phyloP scores from a whole-genome alignment of 2,329 filamentous ascomycete species.

The Neonectria ditissima region DNA sequence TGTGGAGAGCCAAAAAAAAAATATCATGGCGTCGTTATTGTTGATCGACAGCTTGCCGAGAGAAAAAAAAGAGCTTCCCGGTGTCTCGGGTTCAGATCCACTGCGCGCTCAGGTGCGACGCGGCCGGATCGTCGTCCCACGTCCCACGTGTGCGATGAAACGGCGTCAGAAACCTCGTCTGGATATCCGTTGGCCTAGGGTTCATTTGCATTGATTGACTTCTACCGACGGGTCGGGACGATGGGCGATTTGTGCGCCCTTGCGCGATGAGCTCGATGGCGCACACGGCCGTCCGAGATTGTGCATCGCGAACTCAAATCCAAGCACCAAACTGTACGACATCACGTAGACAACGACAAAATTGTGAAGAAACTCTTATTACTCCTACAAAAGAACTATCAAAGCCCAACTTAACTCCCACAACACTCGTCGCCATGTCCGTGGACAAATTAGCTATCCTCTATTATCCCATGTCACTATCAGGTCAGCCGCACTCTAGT shows the following conservation, averaged over 20 bases:
- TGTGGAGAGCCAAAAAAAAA: too few relatives aligned
- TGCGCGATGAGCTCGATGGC: too few relatives aligned
- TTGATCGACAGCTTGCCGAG: neutral
- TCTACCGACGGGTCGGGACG: neutral
- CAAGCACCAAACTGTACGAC: neutral
- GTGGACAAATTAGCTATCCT: constrained; percentile 29
- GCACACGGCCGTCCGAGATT: too few relatives aligned
- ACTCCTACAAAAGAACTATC: neutral
- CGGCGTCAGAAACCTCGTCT: neutral
- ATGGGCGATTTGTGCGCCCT: neutral
- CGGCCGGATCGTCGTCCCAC: neutral
- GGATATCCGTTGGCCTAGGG: neutral
- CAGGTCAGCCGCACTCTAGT: constrained; percentile 33
- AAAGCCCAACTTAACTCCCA: neutral
- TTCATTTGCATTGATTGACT: neutral
- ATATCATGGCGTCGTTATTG: neutral
- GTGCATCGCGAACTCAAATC: neutral
- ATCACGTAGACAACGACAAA: neutral
- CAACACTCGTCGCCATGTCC: neutral
- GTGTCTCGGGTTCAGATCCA: neutral
- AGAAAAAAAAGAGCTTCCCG: neutral
- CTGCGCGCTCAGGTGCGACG: neutral
- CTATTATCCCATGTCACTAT: constrained; percentile 44
- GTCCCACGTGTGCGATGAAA: neutral
- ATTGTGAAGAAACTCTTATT: neutral